Evolutionary conservation across 345 rosid species (phyloP).

Genomic region (Melaleuca alternifolia): DNA sequence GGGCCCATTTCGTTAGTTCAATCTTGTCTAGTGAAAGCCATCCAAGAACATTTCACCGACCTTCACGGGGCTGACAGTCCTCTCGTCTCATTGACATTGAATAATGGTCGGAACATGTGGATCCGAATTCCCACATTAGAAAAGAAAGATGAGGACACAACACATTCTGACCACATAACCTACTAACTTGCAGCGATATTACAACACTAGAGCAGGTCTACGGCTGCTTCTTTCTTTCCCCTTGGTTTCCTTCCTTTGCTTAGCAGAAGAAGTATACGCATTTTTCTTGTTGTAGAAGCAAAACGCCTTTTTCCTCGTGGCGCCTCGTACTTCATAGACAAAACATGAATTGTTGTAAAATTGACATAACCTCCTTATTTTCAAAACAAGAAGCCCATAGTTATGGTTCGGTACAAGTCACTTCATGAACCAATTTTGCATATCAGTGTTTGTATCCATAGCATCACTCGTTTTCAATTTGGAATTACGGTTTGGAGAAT

Average conservation of each 20-base stretch:
- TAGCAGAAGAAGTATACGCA: not conserved
- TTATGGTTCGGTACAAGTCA: not conserved
- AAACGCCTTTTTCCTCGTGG: not conserved
- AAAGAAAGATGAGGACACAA: not conserved
- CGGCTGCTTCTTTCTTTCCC: not conserved
- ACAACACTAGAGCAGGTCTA: not conserved
- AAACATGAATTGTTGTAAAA: not conserved
- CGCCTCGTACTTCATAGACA: not conserved
- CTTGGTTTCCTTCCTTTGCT: not conserved
- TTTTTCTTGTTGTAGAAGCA: not conserved
- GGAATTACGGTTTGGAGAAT: not conserved
- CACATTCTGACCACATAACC: not conserved
- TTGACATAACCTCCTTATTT: not conserved
- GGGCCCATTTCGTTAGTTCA: not conserved
- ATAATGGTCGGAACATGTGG: not conserved
- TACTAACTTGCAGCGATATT: not conserved
- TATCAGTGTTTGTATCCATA: not conserved
- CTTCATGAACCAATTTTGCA: not conserved
- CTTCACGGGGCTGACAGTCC: not conserved
- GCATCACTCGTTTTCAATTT: not conserved
- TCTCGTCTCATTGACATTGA: not conserved
- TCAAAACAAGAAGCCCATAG: not conserved
- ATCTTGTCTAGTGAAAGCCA: not conserved
- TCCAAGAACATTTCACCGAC: not conserved
- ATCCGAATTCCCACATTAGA: not conserved